Percentiles rank a stretch among this genome's conserved stretches.
These are phyloP conservation scores for Leccinum aurantiacum DNA, from an alignment of 768 basidiomycete species.

Conservation along the genomic window DNA sequence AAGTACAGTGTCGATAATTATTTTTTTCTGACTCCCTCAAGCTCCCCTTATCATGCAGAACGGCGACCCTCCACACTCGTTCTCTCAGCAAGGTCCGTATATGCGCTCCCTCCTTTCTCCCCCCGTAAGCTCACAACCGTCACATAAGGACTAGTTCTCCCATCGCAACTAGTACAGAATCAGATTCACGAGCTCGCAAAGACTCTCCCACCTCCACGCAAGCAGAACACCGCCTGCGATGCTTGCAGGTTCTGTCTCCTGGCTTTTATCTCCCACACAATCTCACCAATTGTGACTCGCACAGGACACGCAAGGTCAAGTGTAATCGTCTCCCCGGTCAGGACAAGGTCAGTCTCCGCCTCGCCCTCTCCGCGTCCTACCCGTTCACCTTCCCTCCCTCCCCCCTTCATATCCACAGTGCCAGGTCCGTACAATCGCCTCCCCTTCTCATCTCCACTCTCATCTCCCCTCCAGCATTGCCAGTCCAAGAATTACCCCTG, in stretches of 20 bases:
- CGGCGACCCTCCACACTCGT: constrained; percentile 30
- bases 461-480: constrained; percentile 59
- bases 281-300: constrained; percentile 6
- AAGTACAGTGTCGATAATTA: constrained; percentile 25
- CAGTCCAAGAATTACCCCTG: constrained; percentile 85
- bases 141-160: constrained; percentile 55
- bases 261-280: neutral
- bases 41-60: constrained; percentile 32
- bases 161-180: constrained; percentile 69
- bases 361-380: constrained; percentile 5
- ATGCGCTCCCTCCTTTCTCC: neutral
- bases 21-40: constrained; percentile 23
- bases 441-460: constrained; percentile 3
- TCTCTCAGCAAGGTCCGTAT: constrained; percentile 34
- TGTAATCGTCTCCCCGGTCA: constrained; percentile 81
- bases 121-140: neutral
- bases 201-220: constrained; percentile 79
- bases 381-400: constrained; percentile 18
- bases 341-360: constrained; percentile 60
- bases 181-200: constrained; percentile 82
- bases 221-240: constrained; percentile 93
- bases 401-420: constrained; percentile 45
- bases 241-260: constrained; percentile 70
- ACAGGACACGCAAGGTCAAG: constrained; percentile 83
- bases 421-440: constrained; percentile 49